Conservation (phyloP, 2,329 filamentous ascomycete genomes). For the Hypoxylon sp. region DNA sequence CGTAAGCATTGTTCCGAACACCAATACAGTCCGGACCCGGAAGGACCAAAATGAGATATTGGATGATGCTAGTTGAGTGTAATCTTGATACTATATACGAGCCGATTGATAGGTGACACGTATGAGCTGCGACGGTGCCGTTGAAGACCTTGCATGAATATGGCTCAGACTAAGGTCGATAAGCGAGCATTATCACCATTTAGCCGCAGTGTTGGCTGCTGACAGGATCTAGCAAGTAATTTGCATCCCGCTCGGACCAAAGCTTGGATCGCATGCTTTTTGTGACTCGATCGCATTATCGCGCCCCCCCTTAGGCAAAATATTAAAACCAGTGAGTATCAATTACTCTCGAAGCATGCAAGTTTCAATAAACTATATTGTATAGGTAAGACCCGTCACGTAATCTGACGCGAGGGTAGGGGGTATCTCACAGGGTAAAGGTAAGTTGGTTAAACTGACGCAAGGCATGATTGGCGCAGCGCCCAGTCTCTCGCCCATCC, state of each 20-base stretch:
- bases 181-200: conserved; percentile 21
- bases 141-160: conserved; percentile 29
- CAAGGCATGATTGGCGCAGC: conserved; percentile 13
- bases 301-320: neutral
- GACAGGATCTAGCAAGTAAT: conserved; percentile 11
- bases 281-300: conserved; percentile 5
- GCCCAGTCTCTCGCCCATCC: conserved; percentile 20
- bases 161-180: conserved; percentile 13
- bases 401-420: conserved; percentile 25
- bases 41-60: conserved; percentile 3
- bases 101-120: conserved; percentile 28
- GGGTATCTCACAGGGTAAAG: conserved; percentile 36
- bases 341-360: conserved; percentile 10
- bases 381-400: conserved; percentile 33
- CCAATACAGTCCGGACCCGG: neutral
- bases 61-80: conserved; percentile 5
- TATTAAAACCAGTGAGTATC: conserved; percentile 1
- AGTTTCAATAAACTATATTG: conserved; percentile 27
- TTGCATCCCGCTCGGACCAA: too few species aligned
- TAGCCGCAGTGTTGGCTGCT: conserved; percentile 27
- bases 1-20: neutral
- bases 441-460: conserved; percentile 16
- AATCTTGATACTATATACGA: too few species aligned
- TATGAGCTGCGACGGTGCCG: conserved; percentile 16
- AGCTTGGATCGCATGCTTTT: conserved; percentile 3